These are phyloP conservation scores for Paraphoma sp. DNA, from an alignment of 2,329 filamentous ascomycete genomes.

Conservation along the genomic window DNA sequence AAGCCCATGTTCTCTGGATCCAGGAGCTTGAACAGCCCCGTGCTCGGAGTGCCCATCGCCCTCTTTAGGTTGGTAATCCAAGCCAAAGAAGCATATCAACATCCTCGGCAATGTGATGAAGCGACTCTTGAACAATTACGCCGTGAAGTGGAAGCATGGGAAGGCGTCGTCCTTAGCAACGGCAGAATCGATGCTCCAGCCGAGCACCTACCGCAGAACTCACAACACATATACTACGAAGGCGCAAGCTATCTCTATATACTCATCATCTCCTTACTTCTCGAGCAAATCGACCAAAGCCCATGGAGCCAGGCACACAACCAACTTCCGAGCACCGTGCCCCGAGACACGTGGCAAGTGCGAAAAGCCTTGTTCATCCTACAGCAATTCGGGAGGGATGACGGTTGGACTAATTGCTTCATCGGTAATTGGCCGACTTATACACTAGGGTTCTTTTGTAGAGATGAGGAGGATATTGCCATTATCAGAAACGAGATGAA, in stretches of 20 bases:
- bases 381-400: constrained; percentile 3
- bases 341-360: constrained; percentile 16
- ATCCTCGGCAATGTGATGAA: neutral
- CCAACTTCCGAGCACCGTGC: constrained; percentile 3
- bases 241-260: constrained; percentile 15
- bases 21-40: constrained; percentile 19
- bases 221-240: constrained; percentile 11
- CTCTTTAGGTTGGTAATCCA: constrained; percentile 20
- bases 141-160: constrained; percentile 18
- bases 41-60: constrained; percentile 17
- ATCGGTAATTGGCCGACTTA: constrained; percentile 22
- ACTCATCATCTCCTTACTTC: constrained; percentile 19
- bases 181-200: constrained; percentile 8
- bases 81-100: constrained; percentile 15
- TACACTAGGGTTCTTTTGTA: constrained; percentile 16
- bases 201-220: neutral
- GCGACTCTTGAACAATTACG: constrained; percentile 3
- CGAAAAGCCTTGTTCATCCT: constrained; percentile 14
- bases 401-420: constrained; percentile 13
- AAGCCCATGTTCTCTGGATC: constrained; percentile 15
- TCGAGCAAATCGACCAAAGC: constrained; percentile 8
- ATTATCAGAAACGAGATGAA: constrained; percentile 10
- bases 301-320: neutral
- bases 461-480: constrained; percentile 5
- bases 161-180: constrained; percentile 12